Base-by-base conservation (phyloP, 192 early-diverging fungal species). In the Funneliformis geosporum region DNA sequence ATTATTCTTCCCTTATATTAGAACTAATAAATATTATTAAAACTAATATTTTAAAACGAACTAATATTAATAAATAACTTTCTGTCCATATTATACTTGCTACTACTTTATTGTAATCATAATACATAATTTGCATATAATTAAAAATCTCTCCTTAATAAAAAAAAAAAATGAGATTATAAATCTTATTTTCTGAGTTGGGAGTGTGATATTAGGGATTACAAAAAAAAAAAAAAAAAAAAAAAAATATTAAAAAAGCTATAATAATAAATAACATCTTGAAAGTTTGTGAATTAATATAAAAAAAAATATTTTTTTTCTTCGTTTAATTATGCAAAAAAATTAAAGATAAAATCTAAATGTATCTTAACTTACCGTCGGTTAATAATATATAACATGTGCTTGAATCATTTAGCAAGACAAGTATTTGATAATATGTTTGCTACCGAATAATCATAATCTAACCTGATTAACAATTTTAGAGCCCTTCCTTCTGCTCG, bases 381-480 rank as follows among this genome's bases (percentile, higher is more conserved):
- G 14, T 16, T 16, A 50, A 33, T 33, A 55, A 55, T 55, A 55
- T 55, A 55, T 55, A 18, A 21, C 0, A 55, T 55, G 1, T 6
- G 18, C 16, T 16, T 21, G 50, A 55, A 55, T 55, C 50, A 55
- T 55, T 66, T 66, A 66, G 64, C 21, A 66, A 66, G 64, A 66
- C 64, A 66, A 66, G 64, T 66, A 33, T 66, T 66, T 66, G 64
- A 27, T 27, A 66, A 66, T 33, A 66, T 66, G 16, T 66, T 66
- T 66, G 64, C 64, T 1, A 66, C 64, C 16, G 64, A 66, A 27
- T 66, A 66, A 66, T 66, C 25, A 33, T 66, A 66, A 66, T 33
- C 64, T 18, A 66, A 18, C 33, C 33, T 66, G 25, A 66, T 66
- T 33, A 66, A 14, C 64, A 66, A 66, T 11, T 66, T 33, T 18